Conservation (phyloP, 2,329 filamentous ascomycete genomes). For the Calonectria pteridis region DNA sequence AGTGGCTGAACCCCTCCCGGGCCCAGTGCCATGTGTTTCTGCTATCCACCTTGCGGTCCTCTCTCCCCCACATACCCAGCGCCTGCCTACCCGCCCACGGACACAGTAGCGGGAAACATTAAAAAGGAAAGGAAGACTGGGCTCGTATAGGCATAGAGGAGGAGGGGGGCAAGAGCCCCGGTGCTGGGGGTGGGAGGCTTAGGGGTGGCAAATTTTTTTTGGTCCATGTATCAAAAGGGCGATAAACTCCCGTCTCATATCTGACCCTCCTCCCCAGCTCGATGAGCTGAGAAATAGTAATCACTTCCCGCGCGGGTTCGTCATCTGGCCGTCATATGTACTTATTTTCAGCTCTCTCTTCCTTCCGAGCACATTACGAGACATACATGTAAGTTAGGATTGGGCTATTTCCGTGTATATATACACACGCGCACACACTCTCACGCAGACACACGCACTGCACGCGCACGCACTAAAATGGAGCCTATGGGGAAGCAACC, state of each 20-base stretch:
- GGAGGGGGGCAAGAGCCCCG: too few species aligned
- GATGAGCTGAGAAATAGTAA: not conserved
- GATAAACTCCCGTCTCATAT: constrained; percentile 3
- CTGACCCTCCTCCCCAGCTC: not conserved
- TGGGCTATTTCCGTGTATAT: not conserved
- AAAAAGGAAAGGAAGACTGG: not conserved
- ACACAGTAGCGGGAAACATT: not conserved
- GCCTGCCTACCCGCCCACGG: not conserved
- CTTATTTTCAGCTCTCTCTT: not conserved
- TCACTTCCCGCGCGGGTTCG: not conserved
- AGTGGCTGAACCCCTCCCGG: not conserved
- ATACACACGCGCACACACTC: not conserved
- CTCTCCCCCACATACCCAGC: not conserved
- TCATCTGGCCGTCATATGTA: not conserved
- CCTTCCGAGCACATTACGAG: not conserved
- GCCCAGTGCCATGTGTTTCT: not conserved
- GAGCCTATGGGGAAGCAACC: not conserved
- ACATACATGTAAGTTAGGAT: not conserved
- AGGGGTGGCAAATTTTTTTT: not conserved
- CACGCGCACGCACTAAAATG: not conserved
- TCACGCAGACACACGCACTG: not conserved
- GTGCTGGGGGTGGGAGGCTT: not conserved
- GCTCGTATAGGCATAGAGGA: not conserved
- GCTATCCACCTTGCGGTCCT: not conserved
- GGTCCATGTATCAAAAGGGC: not conserved